phyloP scores from a whole-genome alignment of 352 stramenopile genomes.

The Globisporangium recalcitrans region DNA sequence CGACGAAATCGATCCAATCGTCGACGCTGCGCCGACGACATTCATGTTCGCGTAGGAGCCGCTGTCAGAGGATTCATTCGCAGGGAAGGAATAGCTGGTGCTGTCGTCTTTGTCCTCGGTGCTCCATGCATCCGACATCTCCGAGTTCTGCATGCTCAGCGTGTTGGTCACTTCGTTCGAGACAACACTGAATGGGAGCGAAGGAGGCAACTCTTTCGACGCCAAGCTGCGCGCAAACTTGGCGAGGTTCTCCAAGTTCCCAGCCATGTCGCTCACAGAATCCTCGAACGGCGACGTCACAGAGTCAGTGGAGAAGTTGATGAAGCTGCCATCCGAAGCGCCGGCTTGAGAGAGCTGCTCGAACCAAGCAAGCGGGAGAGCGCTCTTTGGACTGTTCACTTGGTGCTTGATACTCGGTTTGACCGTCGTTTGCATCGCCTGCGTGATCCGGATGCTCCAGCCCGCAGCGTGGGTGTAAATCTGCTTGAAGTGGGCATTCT shows the following conservation, averaged over 20 bases:
- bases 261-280: conserved; percentile 33
- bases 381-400: conserved; percentile 67
- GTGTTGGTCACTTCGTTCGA: conserved; percentile 79
- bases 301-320: conserved; percentile 18
- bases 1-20: conserved; percentile 58
- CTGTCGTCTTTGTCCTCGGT: conserved; percentile 60
- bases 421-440: conserved; percentile 75
- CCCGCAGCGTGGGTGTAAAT: conserved; percentile 74
- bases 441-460: conserved; percentile 74
- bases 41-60: conserved; percentile 29
- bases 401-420: conserved; percentile 57
- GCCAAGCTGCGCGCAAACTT: conserved; percentile 63
- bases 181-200: conserved; percentile 39
- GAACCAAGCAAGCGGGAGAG: conserved; percentile 74
- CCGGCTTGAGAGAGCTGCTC: conserved; percentile 57
- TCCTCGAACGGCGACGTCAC: conserved; percentile 43
- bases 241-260: conserved; percentile 66
- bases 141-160: conserved; percentile 30
- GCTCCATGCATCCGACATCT: conserved; percentile 57
- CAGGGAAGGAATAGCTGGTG: conserved; percentile 60
- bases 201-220: conserved; percentile 25
- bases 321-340: conserved; percentile 28
- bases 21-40: conserved; percentile 36
- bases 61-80: conserved; percentile 44
- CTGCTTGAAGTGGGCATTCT: conserved; percentile 77